Conservation (phyloP, 805 yeast genomes). For the Metschnikowia similis region DNA sequence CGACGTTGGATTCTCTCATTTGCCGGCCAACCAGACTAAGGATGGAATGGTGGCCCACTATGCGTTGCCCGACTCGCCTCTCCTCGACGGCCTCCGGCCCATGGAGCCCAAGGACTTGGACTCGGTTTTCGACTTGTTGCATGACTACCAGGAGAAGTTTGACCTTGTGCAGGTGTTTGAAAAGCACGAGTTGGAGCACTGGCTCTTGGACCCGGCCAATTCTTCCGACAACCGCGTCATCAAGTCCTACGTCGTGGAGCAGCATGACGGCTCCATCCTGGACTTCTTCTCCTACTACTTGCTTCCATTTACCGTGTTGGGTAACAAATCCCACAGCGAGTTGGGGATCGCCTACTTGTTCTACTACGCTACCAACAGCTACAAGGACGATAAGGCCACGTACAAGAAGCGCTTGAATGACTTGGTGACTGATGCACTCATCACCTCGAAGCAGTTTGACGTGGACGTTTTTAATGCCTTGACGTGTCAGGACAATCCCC, state of each 20-base stretch:
- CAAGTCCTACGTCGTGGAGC: slow-evolving; percentile 72
- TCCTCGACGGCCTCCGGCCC: slow-evolving; percentile 51
- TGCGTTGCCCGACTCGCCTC: slow-evolving; percentile 50
- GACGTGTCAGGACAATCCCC: slow-evolving; percentile 82
- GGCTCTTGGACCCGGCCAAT: slow-evolving; percentile 60
- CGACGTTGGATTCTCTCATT: slow-evolving; percentile 84
- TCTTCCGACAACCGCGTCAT: slow-evolving; percentile 45
- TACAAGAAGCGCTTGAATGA: slow-evolving; percentile 57
- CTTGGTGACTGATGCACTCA: slow-evolving; percentile 69
- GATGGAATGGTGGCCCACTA: slow-evolving; percentile 61
- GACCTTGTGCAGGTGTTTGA: slow-evolving; percentile 68
- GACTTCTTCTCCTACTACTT: slow-evolving; percentile 90
- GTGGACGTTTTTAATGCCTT: slow-evolving; percentile 94
- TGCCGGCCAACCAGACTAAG: slow-evolving; percentile 68
- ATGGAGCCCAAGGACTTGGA: slow-evolving; percentile 61
- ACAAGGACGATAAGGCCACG: slow-evolving; percentile 26
- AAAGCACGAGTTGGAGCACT: slow-evolving; percentile 71
- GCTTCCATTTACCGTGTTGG: slow-evolving; percentile 79
- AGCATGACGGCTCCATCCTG: slow-evolving; percentile 61
- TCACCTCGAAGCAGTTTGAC: slow-evolving; percentile 59
- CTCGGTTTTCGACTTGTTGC: slow-evolving; percentile 56
- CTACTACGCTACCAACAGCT: slow-evolving; percentile 74
- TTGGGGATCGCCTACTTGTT: slow-evolving; percentile 84
- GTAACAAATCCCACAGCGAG: slow-evolving; percentile 57
- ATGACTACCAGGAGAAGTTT: slow-evolving; percentile 60